A percentile compares a stretch with the other conserved stretches of the same genome.
Conservation (phyloP, 208 protist genomes). For the Wallacemonas sp. region DNA sequence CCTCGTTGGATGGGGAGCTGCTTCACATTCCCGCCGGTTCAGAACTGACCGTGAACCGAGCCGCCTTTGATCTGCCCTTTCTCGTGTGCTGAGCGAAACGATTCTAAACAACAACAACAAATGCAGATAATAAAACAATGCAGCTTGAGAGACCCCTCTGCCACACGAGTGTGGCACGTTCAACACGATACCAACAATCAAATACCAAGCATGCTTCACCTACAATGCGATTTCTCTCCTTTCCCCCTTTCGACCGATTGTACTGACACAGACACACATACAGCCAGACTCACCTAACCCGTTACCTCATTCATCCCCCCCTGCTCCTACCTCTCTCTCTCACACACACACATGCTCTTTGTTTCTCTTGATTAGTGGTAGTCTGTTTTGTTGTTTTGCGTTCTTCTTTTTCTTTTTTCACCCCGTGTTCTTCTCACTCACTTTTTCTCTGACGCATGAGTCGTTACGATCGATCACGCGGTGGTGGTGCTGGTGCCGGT, state of each 20-base stretch:
- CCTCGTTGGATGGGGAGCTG: constrained; percentile 68
- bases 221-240: too few relatives aligned
- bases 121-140: too few relatives aligned
- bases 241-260: too few relatives aligned
- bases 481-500: constrained; percentile 14
- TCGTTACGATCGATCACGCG: constrained; percentile 17
- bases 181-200: too few relatives aligned
- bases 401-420: constrained; percentile 5
- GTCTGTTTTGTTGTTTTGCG: background rate
- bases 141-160: too few relatives aligned
- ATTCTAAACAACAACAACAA: background rate
- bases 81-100: constrained; percentile 29
- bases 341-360: background rate
- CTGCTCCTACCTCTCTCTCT: constrained; percentile 9
- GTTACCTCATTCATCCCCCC: background rate
- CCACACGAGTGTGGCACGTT: too few relatives aligned
- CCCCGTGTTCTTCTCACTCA: constrained; percentile 9
- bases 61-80: constrained; percentile 29
- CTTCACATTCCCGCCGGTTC: constrained; percentile 45
- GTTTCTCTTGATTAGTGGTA: background rate
- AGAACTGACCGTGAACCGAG: constrained; percentile 38
- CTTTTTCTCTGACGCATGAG: background rate
- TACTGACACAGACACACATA: background rate
- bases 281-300: background rate
- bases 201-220: too few relatives aligned